Percentiles rank a stretch among this genome's conserved stretches.
Evolutionary conservation across 116 monocot genomes (phyloP).

Genomic region (Dioscorea cayenensis): DNA sequence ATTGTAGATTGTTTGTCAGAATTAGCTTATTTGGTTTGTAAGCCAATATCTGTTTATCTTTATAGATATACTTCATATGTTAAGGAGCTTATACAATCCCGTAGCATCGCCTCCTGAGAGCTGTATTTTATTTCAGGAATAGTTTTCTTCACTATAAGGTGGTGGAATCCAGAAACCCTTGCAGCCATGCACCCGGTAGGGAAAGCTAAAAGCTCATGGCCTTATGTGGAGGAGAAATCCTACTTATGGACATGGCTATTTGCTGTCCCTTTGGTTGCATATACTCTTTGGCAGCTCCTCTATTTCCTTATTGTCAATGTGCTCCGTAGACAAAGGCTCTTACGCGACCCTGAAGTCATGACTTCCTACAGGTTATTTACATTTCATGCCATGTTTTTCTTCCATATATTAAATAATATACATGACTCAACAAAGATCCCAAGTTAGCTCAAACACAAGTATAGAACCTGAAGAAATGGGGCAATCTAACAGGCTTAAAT

Average conservation of each 20-base stretch:
- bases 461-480: too few species aligned
- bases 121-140: conserved; percentile 55
- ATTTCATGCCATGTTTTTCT: neutral
- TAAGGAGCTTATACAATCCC: too few species aligned
- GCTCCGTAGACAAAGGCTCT: conserved; percentile 69
- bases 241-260: conserved; percentile 95
- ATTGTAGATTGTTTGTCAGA: too few species aligned
- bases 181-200: conserved; percentile 90
- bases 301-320: conserved; percentile 96
- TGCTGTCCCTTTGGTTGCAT: conserved; percentile 78
- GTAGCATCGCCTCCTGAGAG: neutral
- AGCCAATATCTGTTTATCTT: too few species aligned
- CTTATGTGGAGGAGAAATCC: conserved; percentile 81
- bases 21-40: too few species aligned
- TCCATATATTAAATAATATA: too few species aligned
- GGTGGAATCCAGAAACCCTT: conserved; percentile 91
- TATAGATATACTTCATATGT: too few species aligned
- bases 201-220: conserved; percentile 61
- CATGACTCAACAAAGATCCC: too few species aligned
- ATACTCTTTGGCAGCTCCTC: conserved; percentile 89
- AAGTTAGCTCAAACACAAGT: too few species aligned
- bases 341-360: conserved; percentile 96
- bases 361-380: conserved; percentile 78
- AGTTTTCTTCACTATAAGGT: conserved; percentile 90
- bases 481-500: too few species aligned